Evolutionary conservation across 192 early-diverging fungal species (phyloP).

Genomic region (Backusella tuberculispora): DNA sequence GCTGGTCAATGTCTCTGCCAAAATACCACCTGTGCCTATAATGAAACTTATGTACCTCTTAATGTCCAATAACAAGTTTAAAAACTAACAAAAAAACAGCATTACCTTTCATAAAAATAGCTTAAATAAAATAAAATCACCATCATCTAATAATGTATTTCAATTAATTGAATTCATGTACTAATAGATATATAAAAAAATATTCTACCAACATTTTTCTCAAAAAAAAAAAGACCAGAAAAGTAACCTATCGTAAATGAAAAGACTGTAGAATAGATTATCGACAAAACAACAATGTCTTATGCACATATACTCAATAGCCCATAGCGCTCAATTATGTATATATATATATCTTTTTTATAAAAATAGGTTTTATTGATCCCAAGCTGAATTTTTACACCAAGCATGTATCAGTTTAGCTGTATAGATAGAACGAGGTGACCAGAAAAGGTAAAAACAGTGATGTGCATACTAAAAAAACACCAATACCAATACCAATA

Average conservation of each 20-base stretch:
- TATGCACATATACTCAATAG: too few species aligned
- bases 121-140: too few species aligned
- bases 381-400: background rate
- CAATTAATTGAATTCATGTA: too few species aligned
- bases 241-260: too few species aligned
- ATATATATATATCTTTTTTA: background rate
- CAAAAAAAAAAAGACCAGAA: too few species aligned
- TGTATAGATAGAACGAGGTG: conserved; percentile 15
- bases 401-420: conserved; percentile 9
- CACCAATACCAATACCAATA: background rate
- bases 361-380: background rate
- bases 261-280: too few species aligned
- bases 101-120: too few species aligned
- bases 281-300: too few species aligned
- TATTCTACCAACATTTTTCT: too few species aligned
- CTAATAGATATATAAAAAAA: too few species aligned
- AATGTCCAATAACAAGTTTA: background rate
- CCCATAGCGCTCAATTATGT: too few species aligned
- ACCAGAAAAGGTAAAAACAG: background rate
- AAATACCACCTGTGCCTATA: conserved; percentile 55
- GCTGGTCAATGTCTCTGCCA: conserved; percentile 62
- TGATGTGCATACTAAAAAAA: conserved; percentile 19
- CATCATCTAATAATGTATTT: too few species aligned
- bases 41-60: conserved; percentile 44
- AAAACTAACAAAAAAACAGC: background rate